Evolutionary conservation across 208 protist species (phyloP), one percentile per base, ranked within the genome.

Genomic region (Sergeia podlipaevii): DNA sequence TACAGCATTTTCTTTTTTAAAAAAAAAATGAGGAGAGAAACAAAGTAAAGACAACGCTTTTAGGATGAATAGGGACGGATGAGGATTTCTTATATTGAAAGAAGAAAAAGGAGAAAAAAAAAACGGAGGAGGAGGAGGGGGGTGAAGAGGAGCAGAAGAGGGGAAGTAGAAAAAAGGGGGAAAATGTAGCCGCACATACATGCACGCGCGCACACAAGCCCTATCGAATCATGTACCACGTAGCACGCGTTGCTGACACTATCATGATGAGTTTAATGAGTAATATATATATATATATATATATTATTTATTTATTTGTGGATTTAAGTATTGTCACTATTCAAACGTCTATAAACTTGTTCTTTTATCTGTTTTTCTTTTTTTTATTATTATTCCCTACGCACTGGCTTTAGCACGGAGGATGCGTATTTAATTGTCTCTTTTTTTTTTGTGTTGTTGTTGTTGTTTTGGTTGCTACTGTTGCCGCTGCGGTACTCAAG

Each of bases 201-300:
- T n/a, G n/a, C n/a, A n/a, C n/a, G n/a, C n/a, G n/a, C n/a, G n/a
- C n/a, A n/a, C n/a, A n/a, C n/a, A n/a, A n/a, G n/a, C n/a, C n/a
- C n/a, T n/a, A n/a, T n/a, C n/a, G n/a, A n/a, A n/a, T n/a, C n/a
- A n/a, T n/a, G n/a, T n/a, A n/a, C n/a, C n/a, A n/a, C n/a, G n/a
- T n/a, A n/a, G n/a, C n/a, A n/a, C n/a, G n/a, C n/a, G n/a, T n/a
- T 7, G 46, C 21, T 27, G 10, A 18, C n/a, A 28, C 41, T 23
- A 52, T 53, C 42, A 18, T 41, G 21, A 15, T 33, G n/a, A n/a
- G 2, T 42, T 15, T 4, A n/a, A n/a, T n/a, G n/a, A 30, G 47
- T 28, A 41, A 54, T 67, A 41, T 23, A 26, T 55, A 34, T 34
- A 38, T 62, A 0, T 48, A 60, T 52, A 50, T 43, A 15, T 0